These are phyloP conservation scores for Colletotrichum scovillei DNA, from an alignment of 2,329 filamentous ascomycete genomes.

Conservation along the genomic window DNA sequence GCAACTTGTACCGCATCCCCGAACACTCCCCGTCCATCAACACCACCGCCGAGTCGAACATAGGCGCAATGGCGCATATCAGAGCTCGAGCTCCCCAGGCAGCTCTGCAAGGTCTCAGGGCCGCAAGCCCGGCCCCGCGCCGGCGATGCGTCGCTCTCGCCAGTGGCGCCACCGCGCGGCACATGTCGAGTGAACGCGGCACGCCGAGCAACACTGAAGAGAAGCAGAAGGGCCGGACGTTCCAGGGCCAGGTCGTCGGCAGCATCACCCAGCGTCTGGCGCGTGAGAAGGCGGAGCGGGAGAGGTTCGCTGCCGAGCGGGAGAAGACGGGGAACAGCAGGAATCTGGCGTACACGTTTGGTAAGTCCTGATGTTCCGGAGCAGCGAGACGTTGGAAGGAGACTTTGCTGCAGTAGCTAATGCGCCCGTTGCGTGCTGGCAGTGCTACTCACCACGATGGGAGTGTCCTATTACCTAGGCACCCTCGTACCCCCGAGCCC, in stretches of 20 bases:
- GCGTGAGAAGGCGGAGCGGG: slow-evolving; percentile 65
- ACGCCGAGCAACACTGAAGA: slow-evolving; percentile 45
- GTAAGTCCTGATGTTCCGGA: slow-evolving; percentile 50
- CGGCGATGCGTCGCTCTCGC: slow-evolving; percentile 30
- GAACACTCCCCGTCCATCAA: not conserved
- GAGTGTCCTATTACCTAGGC: slow-evolving; percentile 69
- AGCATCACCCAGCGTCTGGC: slow-evolving; percentile 66
- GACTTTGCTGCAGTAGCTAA: slow-evolving; percentile 15
- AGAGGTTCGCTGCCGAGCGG: slow-evolving; percentile 56
- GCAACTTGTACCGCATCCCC: no score
- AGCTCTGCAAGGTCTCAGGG: slow-evolving; percentile 45
- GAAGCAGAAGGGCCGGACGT: slow-evolving; percentile 52
- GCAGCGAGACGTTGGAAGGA: not conserved
- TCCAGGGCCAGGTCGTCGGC: slow-evolving; percentile 70
- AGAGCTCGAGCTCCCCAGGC: slow-evolving; percentile 45
- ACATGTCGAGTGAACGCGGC: slow-evolving; percentile 42
- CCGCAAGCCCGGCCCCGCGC: slow-evolving; percentile 35
- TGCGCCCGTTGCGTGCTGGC: not conserved
- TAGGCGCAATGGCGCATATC: slow-evolving; percentile 45
- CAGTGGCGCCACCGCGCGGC: not conserved
- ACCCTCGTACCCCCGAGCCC: slow-evolving; percentile 62
- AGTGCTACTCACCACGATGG: slow-evolving; percentile 65
- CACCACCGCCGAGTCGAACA: not conserved
- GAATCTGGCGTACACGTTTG: slow-evolving; percentile 65
- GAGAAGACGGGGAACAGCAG: slow-evolving; percentile 50